phyloP scores from a whole-genome alignment of 2,329 filamentous ascomycete genomes.

The Trichoderma pleuroti region DNA sequence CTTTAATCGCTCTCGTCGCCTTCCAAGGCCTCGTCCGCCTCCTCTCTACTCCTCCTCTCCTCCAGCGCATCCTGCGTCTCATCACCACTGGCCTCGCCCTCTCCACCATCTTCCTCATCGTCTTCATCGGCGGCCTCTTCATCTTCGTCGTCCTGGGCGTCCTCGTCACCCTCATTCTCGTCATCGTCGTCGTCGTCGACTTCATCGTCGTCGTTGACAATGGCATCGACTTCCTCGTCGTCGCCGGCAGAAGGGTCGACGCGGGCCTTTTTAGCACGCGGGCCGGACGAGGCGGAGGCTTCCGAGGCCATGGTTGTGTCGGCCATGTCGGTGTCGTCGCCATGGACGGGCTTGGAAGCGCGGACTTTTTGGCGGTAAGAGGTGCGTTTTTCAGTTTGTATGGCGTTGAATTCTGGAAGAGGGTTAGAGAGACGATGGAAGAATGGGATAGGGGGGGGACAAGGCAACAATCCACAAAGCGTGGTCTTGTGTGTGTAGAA shows the following conservation, averaged over 20 bases:
- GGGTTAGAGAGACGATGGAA: background rate
- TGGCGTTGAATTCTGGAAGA: constrained; percentile 63
- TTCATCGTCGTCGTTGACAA: constrained; percentile 32
- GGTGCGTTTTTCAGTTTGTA: constrained; percentile 71
- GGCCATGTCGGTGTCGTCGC: constrained; percentile 37
- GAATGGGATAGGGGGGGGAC: background rate
- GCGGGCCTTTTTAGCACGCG: constrained; percentile 44
- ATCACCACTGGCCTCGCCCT: constrained; percentile 50
- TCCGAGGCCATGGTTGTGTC: constrained; percentile 34
- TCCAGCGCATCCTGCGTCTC: constrained; percentile 53
- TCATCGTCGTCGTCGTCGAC: constrained; percentile 33
- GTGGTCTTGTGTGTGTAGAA: background rate
- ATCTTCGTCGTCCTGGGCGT: constrained; percentile 37
- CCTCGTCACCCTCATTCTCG: constrained; percentile 35
- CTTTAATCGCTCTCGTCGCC: constrained; percentile 56
- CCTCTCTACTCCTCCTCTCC: constrained; percentile 44
- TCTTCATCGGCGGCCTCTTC: constrained; percentile 46
- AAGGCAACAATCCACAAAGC: background rate
- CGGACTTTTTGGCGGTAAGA: constrained; percentile 68
- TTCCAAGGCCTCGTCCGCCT: constrained; percentile 57
- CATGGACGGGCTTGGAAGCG: constrained; percentile 52
- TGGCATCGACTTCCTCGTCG: constrained; percentile 33
- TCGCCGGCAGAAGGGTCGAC: constrained; percentile 38
- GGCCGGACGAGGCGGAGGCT: constrained; percentile 22
- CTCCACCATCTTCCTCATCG: constrained; percentile 43